Base-by-base conservation (phyloP, 1,284 basidiomycete species). In the Pascua guehoae region DNA sequence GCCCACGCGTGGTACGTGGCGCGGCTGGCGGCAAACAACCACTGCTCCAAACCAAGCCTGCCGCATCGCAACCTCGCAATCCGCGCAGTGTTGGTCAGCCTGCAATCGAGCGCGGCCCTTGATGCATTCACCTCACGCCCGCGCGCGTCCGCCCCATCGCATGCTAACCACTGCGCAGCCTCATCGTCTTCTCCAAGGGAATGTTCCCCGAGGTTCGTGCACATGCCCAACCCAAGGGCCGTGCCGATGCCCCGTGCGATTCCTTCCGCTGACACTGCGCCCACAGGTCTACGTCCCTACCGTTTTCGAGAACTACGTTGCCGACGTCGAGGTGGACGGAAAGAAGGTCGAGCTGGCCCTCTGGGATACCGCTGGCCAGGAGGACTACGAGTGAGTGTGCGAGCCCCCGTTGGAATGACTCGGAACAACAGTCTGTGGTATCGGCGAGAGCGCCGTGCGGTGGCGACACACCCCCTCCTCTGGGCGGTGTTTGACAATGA, bases 301-400 rank as follows among this genome's bases (percentile, higher is more conserved):
- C 58, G 91, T 94, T 49, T 94, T 94, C 67, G 91, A 94, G 80
- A 81, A 80, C 71, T 81, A 91, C 70, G 90, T 91, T 51, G 88
- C 88, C 65, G 88, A 91, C 75, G 89, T 92, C 57, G 88, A 91
- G 76, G 89, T 92, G 56, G 90, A 91, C 71, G 88, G 88, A 66
- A 92, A 91, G 79, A 87, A 90, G 76, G 88, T 95, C 66, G 91
- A 95, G 77, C 82, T 95, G 64, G 91, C 91, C 37, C 81, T 95
- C 63, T 94, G 91, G 91, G 91, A 95, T 88, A 95, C 91, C 58
- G 91, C 91, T 32, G 91, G 91, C 56, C 91, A 94, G 77, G 91
- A 94, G 69, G 82, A 83, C 66, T 81, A 82, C 70, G 81, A 82
- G 74, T 79, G 79, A 49, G 72, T 71, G 16, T 18, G 12, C 37